Evolutionary conservation across 176 grass and related monocot genomes (phyloP).

Genomic region (Juncus inflexus): DNA sequence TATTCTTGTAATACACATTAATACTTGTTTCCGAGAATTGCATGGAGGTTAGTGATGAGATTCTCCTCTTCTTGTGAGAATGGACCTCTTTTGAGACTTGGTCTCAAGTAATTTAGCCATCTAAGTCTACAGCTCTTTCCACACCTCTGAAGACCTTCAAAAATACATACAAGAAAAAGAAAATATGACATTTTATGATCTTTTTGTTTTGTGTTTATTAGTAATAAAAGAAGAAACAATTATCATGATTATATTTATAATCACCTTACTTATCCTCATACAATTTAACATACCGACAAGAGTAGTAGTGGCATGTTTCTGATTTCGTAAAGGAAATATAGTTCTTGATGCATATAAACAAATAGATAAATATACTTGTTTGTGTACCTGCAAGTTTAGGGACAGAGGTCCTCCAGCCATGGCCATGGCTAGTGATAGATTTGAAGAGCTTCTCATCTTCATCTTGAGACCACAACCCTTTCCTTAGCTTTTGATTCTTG

Average conservation of each 20-base stretch:
- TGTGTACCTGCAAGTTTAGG: conserved; percentile 55
- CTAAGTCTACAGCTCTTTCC: conserved; percentile 55
- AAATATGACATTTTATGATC: background rate
- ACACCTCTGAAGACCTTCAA: conserved; percentile 17
- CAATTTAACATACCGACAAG: too few species aligned
- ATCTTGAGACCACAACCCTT: conserved; percentile 71
- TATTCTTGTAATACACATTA: too few species aligned
- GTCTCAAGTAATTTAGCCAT: conserved; percentile 62
- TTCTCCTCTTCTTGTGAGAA: conserved; percentile 55
- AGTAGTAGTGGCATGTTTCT: too few species aligned
- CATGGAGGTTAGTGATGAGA: conserved; percentile 49
- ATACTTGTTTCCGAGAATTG: conserved; percentile 48
- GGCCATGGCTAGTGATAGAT: conserved; percentile 62
- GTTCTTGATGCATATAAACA: too few species aligned
- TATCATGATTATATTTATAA: too few species aligned
- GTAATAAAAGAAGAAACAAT: too few species aligned
- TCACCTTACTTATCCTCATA: too few species aligned
- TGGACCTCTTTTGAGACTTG: conserved; percentile 47
- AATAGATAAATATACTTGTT: too few species aligned
- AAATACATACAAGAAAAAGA: conserved; percentile 13
- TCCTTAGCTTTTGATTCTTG: conserved; percentile 58
- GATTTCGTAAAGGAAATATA: too few species aligned
- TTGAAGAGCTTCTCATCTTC: conserved; percentile 74
- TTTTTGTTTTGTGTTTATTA: too few species aligned
- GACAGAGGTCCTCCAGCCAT: conserved; percentile 69